Percentiles rank a stretch among this genome's conserved stretches.
phyloP scores from a whole-genome alignment of 1,284 basidiomycete species.

The Boletus smithii region DNA sequence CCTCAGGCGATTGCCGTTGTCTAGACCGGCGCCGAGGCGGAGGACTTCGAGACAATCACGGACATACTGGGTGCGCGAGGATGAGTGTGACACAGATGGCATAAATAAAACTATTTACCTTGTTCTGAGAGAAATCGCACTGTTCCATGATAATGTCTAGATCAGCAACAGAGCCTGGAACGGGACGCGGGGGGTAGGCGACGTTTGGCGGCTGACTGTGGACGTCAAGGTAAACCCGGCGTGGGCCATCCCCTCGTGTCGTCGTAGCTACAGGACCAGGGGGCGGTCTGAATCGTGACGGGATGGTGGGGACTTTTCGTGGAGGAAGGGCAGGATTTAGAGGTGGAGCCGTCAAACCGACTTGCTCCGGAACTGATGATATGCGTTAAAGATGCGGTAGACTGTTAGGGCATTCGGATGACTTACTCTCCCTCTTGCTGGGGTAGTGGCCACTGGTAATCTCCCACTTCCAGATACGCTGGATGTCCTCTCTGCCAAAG shows the following conservation, averaged over 20 bases:
- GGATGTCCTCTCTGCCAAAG: conserved; percentile 71
- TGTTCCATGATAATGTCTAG: conserved; percentile 85
- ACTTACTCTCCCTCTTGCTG: conserved; percentile 69
- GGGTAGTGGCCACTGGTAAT: conserved; percentile 89
- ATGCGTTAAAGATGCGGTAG: conserved; percentile 1
- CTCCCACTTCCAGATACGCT: conserved; percentile 92
- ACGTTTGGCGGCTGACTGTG: conserved; percentile 53
- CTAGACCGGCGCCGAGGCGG: conserved; percentile 62
- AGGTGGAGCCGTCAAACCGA: conserved; percentile 55
- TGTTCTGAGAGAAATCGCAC: conserved; percentile 80
- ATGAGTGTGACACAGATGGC: conserved; percentile 10
- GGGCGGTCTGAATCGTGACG: conserved; percentile 45
- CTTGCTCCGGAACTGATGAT: conserved; percentile 64
- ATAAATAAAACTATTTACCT: conserved; percentile 47
- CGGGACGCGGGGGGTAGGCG: conserved; percentile 81
- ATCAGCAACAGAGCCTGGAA: conserved; percentile 79
- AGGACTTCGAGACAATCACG: conserved; percentile 76
- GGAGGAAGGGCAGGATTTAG: conserved; percentile 73
- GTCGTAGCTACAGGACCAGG: conserved; percentile 41
- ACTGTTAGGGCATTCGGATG: background rate
- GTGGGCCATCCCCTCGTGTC: conserved; percentile 68
- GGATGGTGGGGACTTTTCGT: conserved; percentile 40
- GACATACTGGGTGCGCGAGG: conserved; percentile 52
- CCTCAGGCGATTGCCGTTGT: conserved; percentile 56
- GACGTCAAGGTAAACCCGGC: conserved; percentile 73